Base-by-base conservation (phyloP, 225 moss, liverwort and hornwort species). In the Anthoceros angustus region DNA sequence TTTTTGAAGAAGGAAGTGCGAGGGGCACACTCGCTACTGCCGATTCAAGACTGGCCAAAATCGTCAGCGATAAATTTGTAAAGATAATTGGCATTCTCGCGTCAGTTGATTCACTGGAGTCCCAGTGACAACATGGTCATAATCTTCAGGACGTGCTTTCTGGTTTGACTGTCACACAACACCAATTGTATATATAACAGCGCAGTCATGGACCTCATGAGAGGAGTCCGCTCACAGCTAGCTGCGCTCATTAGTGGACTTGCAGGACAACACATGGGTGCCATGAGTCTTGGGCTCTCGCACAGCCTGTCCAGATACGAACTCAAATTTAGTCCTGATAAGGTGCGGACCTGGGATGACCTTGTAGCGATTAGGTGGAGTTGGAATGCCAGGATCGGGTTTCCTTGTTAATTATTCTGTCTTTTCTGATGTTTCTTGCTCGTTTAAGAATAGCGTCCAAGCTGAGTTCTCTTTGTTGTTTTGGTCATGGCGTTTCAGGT, bases 301-400 rank as follows among this genome's bases (percentile, higher is more conserved):
- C 92, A 93, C 77, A 93, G 89, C 23, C 74, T 93, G 9, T 93
- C 89, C 16, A 72, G 92, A 32, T 93, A 86, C 72, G 89, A 93
- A 55, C 81, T 93, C 7, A 93, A 93, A 75, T 89, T 93, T 12
- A 89, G 86, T 40, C 92, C 89, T 15, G 92, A 93, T 72, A 93
- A 93, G 70, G 72, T 67, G 41, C 41, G 55, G 0, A n/a, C n/a
- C 32, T 32, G 32, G 32, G 32, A 32, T 32, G 32, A 32, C 32
- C 32, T 32, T 32, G 1, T 32, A 32, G 32, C 32, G 32, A 32
- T 32, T 32, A 32, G 32, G 32, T n/a, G n/a, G n/a, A n/a, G 1
- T 32, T 32, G 32, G 32, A 32, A 32, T 32, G 32, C 32, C 4
- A 32, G 32, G 32, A 32, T 32, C 32, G 4, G 32, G 1, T 1